Conservation (phyloP, 352 stramenopile species). For the Hyaloperonospora brassicae region DNA sequence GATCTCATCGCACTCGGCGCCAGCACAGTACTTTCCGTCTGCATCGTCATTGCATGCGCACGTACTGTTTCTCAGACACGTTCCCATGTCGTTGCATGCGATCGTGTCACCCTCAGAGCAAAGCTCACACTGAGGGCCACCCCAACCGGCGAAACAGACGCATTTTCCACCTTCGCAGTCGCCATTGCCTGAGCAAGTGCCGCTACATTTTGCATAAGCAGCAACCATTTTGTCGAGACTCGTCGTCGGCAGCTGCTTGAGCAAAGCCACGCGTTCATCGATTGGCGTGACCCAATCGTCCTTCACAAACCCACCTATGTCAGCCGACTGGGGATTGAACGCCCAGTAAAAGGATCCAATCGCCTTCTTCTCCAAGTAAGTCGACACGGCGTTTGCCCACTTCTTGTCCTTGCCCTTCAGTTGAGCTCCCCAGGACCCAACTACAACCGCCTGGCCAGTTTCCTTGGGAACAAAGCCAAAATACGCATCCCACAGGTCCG, state of each 20-base stretch:
- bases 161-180: slow-evolving; percentile 40
- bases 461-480: slow-evolving; percentile 58
- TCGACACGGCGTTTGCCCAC: slow-evolving; percentile 41
- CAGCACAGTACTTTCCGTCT: slow-evolving; percentile 46
- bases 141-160: slow-evolving; percentile 55
- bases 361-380: slow-evolving; percentile 43
- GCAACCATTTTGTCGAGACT: slow-evolving; percentile 34
- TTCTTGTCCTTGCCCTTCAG: slow-evolving; percentile 53
- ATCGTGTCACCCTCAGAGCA: slow-evolving; percentile 39
- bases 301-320: slow-evolving; percentile 55
- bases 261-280: slow-evolving; percentile 43
- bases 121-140: slow-evolving; percentile 55
- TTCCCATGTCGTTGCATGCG: slow-evolving; percentile 45
- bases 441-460: slow-evolving; percentile 49
- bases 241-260: slow-evolving; percentile 33
- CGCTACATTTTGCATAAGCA: slow-evolving; percentile 32
- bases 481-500: slow-evolving; percentile 50
- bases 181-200: slow-evolving; percentile 39
- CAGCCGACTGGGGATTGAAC: slow-evolving; percentile 65
- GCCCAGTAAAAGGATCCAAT: slow-evolving; percentile 76
- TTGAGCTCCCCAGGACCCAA: slow-evolving; percentile 59
- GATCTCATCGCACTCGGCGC: slow-evolving; percentile 40
- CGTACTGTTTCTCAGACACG: slow-evolving; percentile 51
- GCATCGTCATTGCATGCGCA: slow-evolving; percentile 43
- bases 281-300: slow-evolving; percentile 67